phyloP scores from a whole-genome alignment of 148 eudicot species.

The Selenicereus undatus region DNA sequence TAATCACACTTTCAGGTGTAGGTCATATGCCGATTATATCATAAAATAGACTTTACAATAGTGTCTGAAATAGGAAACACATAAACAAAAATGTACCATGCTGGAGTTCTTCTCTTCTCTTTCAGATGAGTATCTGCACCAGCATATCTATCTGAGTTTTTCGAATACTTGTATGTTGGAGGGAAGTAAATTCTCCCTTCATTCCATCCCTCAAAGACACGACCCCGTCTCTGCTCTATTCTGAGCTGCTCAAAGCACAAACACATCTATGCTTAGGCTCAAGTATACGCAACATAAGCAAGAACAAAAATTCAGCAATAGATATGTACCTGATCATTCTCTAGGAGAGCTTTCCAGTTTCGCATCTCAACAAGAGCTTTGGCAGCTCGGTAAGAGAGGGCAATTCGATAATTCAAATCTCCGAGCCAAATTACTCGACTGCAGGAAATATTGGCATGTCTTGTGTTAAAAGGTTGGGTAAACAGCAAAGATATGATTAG shows the following conservation, averaged over 20 bases:
- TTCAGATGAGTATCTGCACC: slow-evolving; percentile 61
- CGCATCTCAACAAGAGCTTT: slow-evolving; percentile 95
- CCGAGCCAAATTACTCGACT: slow-evolving; percentile 98
- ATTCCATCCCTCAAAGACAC: slow-evolving; percentile 81
- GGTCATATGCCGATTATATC: background rate
- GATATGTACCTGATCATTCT: slow-evolving; percentile 76
- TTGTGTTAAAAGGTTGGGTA: background rate
- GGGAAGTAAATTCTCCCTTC: slow-evolving; percentile 94
- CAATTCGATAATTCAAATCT: slow-evolving; percentile 91
- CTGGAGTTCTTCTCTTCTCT: slow-evolving; percentile 94
- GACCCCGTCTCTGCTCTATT: slow-evolving; percentile 79
- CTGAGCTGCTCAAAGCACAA: slow-evolving; percentile 55
- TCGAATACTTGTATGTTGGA: slow-evolving; percentile 95
- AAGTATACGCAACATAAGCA: background rate
- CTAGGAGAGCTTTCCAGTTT: slow-evolving; percentile 80
- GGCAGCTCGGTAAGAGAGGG: slow-evolving; percentile 72
- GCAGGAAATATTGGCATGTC: slow-evolving; percentile 13
- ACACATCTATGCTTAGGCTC: background rate
- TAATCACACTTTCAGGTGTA: background rate
- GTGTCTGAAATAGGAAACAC: background rate
- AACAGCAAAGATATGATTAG: background rate
- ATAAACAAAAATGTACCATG: slow-evolving; percentile 54
- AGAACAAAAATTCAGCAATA: slow-evolving; percentile 16
- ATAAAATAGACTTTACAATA: background rate
- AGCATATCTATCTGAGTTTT: slow-evolving; percentile 90